phyloP scores from a whole-genome alignment of 2,329 filamentous ascomycete genomes.

The Apiospora koreana region DNA sequence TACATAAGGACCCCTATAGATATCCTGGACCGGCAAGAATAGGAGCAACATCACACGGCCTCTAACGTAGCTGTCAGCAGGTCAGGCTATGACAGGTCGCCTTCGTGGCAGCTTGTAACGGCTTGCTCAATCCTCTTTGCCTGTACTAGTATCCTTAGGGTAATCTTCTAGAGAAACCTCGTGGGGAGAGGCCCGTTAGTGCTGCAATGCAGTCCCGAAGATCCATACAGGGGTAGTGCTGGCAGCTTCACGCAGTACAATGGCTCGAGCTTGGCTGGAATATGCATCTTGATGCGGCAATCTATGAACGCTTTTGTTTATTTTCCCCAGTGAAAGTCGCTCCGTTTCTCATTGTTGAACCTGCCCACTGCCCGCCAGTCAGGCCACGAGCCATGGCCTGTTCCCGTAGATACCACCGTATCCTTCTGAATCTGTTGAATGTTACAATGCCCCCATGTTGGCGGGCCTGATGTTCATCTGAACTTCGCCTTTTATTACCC shows the following conservation, averaged over 20 bases:
- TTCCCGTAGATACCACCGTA: neutral
- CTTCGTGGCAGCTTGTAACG: neutral
- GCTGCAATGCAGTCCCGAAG: slow-evolving; percentile 1
- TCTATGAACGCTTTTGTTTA: slow-evolving; percentile 2
- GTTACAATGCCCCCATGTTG: neutral
- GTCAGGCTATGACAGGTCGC: neutral
- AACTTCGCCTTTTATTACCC: neutral
- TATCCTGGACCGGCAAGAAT: neutral
- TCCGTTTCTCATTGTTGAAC: slow-evolving; percentile 1
- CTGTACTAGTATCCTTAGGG: neutral
- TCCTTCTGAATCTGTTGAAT: slow-evolving; percentile 1
- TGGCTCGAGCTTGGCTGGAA: slow-evolving; percentile 4
- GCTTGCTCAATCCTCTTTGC: neutral
- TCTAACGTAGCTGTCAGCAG: neutral
- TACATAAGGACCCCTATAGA: neutral
- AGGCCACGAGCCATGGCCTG: neutral
- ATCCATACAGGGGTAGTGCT: neutral
- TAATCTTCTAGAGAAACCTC: slow-evolving; percentile 9
- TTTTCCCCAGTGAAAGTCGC: neutral
- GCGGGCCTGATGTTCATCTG: neutral
- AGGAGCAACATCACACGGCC: neutral
- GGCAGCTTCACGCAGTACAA: neutral
- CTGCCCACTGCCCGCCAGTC: neutral
- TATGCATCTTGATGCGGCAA: slow-evolving; percentile 8
- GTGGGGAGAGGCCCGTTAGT: neutral